Percentiles rank a stretch among this genome's conserved stretches.
Conservation (phyloP, 352 stramenopile species). For the Phytophthora hybrid region DNA sequence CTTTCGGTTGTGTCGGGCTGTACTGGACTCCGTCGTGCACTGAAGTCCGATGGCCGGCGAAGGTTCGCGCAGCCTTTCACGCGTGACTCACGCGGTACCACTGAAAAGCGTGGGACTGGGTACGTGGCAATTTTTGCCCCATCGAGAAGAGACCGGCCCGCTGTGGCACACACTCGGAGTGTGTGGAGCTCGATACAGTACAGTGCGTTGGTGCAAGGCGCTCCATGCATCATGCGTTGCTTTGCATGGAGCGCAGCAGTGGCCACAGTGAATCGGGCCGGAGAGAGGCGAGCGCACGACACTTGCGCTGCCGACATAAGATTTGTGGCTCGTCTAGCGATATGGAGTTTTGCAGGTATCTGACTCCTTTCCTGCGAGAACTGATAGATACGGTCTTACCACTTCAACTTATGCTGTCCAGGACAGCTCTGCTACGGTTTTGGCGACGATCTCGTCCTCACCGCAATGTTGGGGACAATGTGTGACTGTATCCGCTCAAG, state of each 20-base stretch:
- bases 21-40: neutral
- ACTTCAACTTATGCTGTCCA: slow-evolving; percentile 15
- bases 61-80: neutral
- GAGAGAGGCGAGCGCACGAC: neutral
- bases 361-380: slow-evolving; percentile 15
- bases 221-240: neutral
- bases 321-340: neutral
- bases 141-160: slow-evolving; percentile 4
- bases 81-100: neutral
- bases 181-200: slow-evolving; percentile 1
- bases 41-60: neutral
- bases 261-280: neutral
- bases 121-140: slow-evolving; percentile 4
- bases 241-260: neutral
- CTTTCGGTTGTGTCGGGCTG: slow-evolving; percentile 28
- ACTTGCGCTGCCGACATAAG: slow-evolving; percentile 1
- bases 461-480: no score
- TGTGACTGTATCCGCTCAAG: no score
- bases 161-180: no score
- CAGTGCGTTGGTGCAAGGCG: neutral
- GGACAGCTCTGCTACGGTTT: no score
- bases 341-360: neutral
- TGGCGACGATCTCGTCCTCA: no score
- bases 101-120: neutral
- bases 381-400: slow-evolving; percentile 17